These are phyloP conservation scores for Scheffersomyces quercinus DNA, from an alignment of 1,139 yeast species.

Conservation along the genomic window DNA sequence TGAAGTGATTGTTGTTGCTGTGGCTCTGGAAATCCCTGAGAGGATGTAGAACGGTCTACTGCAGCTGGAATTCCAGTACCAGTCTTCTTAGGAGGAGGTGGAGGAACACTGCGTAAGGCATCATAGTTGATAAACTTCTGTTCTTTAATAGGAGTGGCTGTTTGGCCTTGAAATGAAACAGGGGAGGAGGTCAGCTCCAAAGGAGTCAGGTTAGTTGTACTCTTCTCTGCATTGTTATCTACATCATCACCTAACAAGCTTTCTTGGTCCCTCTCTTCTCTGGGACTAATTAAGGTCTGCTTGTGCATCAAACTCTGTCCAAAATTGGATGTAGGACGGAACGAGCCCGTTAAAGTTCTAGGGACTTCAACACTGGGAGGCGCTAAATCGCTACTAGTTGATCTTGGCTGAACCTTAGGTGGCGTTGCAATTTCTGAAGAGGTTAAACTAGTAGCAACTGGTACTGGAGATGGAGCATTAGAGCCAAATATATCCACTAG, in stretches of 20 bases:
- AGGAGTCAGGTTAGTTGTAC: conserved; percentile 10
- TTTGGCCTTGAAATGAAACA: conserved; percentile 2
- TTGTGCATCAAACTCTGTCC: conserved; percentile 58
- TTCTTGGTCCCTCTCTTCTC: conserved; percentile 22
- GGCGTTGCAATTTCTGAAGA: conserved; percentile 14
- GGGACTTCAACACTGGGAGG: conserved; percentile 34
- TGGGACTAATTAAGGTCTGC: conserved; percentile 22
- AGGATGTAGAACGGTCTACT: conserved; percentile 10
- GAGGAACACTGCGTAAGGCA: conserved; percentile 50
- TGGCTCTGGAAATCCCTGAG: background rate
- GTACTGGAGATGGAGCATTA: conserved; percentile 8
- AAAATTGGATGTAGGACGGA: conserved; percentile 65
- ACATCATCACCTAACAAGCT: conserved; percentile 31
- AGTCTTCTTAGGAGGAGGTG: conserved; percentile 35
- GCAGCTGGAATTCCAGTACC: conserved; percentile 11
- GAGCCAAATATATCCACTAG: conserved; percentile 60
- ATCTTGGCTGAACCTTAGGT: conserved; percentile 22
- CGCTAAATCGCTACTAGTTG: conserved; percentile 38
- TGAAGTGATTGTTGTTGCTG: conserved; percentile 4
- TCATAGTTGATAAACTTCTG: conserved; percentile 41
- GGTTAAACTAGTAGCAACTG: conserved; percentile 24
- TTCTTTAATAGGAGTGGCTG: conserved; percentile 8
- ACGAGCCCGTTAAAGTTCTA: conserved; percentile 36
- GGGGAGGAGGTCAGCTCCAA: conserved; percentile 7
- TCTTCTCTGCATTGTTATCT: background rate